Conservation (phyloP, 768 basidiomycete genomes). For the Lactifluus volemus region DNA sequence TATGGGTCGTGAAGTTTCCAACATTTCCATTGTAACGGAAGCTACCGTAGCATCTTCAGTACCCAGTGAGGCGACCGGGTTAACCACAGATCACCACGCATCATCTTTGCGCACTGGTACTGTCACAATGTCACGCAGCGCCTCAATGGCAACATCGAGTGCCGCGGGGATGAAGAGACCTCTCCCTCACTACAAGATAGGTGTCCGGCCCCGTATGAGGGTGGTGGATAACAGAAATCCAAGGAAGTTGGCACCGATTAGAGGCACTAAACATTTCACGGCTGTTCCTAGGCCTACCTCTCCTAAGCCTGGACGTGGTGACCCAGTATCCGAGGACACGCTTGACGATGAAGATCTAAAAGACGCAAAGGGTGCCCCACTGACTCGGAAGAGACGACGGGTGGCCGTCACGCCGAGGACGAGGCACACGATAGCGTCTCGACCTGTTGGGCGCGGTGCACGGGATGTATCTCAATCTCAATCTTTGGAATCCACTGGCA, state of each 20-base stretch:
- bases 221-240: constrained; percentile 1
- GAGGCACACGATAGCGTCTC: not conserved
- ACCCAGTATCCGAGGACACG: constrained; percentile 16
- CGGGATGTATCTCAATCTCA: not conserved
- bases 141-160: constrained; percentile 19
- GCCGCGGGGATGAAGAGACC: constrained; percentile 25
- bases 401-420: not conserved
- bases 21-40: constrained; percentile 14
- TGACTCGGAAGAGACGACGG: constrained; percentile 15
- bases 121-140: constrained; percentile 20
- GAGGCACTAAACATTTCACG: constrained; percentile 1
- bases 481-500: not conserved
- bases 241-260: not conserved
- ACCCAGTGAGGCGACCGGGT: constrained; percentile 21
- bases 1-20: constrained; percentile 17
- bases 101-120: constrained; percentile 26
- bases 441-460: not conserved
- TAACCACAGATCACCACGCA: constrained; percentile 27
- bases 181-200: constrained; percentile 14
- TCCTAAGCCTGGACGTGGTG: constrained; percentile 1
- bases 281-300: constrained; percentile 5
- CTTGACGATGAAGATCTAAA: constrained; percentile 14
- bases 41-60: constrained; percentile 21
- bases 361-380: not conserved
- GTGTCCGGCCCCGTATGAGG: constrained; percentile 8